These are phyloP conservation scores for Abrus precatorius DNA, from an alignment of 306 rosid genomes.

Conservation along the genomic window DNA sequence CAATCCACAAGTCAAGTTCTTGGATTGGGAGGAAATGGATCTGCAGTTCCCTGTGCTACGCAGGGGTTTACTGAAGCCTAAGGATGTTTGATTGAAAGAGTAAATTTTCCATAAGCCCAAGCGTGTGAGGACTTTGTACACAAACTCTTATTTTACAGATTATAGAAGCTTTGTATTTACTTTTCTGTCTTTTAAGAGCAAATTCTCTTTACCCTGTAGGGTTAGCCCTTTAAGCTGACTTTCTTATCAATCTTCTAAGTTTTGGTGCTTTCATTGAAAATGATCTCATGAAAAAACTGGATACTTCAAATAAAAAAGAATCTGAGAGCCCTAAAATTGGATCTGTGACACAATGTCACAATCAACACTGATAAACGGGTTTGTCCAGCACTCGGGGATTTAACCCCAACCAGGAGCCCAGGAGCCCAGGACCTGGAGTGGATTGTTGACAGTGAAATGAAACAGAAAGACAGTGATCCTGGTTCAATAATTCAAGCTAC, in stretches of 20 bases:
- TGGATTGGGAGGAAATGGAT: not conserved
- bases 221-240: not conserved
- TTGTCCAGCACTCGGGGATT: not conserved
- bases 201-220: not conserved
- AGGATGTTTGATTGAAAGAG: not conserved
- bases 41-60: not conserved
- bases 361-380: not conserved
- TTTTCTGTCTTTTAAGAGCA: not conserved
- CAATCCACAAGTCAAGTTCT: slow-evolving; percentile 24
- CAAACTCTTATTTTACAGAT: not conserved
- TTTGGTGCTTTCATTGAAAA: not conserved
- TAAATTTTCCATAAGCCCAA: no score
- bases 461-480: not conserved
- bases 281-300: not conserved
- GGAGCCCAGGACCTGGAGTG: not conserved
- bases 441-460: not conserved
- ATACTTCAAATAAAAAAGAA: not conserved
- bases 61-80: not conserved
- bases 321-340: slow-evolving; percentile 10
- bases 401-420: not conserved
- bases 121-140: no score
- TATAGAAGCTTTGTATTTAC: not conserved
- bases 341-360: not conserved
- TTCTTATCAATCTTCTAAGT: not conserved
- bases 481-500: not conserved